Evolutionary conservation across 306 rosid genomes (phyloP).

Genomic region (Rosa rugosa): DNA sequence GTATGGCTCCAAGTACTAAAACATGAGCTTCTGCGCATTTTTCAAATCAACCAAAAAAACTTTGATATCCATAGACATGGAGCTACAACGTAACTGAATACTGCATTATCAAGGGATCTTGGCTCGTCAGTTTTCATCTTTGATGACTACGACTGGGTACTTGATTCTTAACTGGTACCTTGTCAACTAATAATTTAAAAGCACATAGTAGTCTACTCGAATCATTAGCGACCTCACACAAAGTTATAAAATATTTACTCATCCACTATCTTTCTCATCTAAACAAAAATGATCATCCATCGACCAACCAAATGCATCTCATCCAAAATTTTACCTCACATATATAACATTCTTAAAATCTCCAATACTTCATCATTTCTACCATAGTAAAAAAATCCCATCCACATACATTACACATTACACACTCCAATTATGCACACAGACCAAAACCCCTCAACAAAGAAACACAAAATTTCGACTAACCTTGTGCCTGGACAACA

Average conservation of each 20-base stretch:
- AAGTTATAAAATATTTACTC: no score
- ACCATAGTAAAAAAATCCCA: no score
- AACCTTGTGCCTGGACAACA: slow-evolving; percentile 83
- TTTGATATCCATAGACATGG: neutral
- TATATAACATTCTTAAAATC: neutral
- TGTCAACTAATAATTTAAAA: neutral
- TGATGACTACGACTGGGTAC: neutral
- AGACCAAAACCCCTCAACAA: no score
- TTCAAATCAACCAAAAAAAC: neutral
- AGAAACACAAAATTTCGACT: neutral
- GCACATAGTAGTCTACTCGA: no score
- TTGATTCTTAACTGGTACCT: neutral
- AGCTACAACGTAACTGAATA: neutral
- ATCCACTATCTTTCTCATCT: neutral
- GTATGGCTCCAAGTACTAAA: no score
- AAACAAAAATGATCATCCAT: neutral
- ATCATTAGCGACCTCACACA: neutral
- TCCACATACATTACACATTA: no score
- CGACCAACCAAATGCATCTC: neutral
- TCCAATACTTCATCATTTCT: neutral
- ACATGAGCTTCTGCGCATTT: neutral
- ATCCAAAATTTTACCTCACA: neutral
- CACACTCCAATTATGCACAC: no score
- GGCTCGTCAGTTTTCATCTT: no score
- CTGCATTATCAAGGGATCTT: neutral